These are phyloP conservation scores for Aegilops sharonensis DNA, from an alignment of 176 grass and related monocot genomes.

Conservation along the genomic window DNA sequence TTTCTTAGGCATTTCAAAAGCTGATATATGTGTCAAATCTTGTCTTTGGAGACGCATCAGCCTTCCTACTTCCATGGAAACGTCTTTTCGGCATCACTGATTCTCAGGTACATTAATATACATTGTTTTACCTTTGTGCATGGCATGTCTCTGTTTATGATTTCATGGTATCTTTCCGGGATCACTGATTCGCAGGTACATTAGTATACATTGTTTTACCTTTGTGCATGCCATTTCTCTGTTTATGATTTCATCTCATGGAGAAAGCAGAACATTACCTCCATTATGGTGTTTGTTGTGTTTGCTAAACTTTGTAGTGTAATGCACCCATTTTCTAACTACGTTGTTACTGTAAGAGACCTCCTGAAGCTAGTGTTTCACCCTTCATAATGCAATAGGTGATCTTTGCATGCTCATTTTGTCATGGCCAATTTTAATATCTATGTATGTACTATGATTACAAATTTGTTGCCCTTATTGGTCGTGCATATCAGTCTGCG, in stretches of 20 bases:
- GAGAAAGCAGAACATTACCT: not conserved
- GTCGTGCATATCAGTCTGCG: not conserved
- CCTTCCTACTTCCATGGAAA: constrained; percentile 98
- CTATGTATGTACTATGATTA: not conserved
- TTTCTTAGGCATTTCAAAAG: constrained; percentile 88
- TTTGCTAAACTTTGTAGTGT: constrained; percentile 28
- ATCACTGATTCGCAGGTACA: constrained; percentile 43
- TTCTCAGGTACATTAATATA: constrained; percentile 78
- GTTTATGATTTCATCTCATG: constrained; percentile 15
- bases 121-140: not conserved
- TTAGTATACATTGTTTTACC: constrained; percentile 10
- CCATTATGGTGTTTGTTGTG: not conserved
- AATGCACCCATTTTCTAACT: not conserved
- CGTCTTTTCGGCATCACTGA: constrained; percentile 96
- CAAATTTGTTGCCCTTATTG: not conserved
- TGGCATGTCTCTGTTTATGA: constrained; percentile 10
- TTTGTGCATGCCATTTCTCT: constrained; percentile 2
- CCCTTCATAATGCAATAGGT: constrained; percentile 8
- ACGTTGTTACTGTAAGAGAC: not conserved
- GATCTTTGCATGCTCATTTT: constrained; percentile 3
- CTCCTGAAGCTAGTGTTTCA: not conserved
- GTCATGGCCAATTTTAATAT: constrained; percentile 2
- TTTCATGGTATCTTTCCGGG: not conserved
- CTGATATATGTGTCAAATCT: constrained; percentile 99
- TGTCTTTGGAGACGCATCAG: constrained; percentile 89